phyloP scores from a whole-genome alignment of 345 rosid genomes.

The Lepidium africanum region DNA sequence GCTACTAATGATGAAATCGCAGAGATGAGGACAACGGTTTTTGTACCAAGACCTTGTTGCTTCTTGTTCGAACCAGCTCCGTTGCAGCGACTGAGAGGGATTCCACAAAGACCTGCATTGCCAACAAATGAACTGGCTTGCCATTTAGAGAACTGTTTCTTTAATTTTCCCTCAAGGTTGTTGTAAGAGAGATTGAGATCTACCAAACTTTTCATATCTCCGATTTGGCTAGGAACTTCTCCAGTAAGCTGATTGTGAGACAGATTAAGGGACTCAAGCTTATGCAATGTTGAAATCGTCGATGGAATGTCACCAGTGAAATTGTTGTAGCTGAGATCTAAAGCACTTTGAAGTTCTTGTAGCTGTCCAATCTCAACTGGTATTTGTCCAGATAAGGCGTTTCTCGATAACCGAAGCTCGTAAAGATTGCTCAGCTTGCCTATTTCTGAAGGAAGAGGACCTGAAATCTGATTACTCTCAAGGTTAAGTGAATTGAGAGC shows the following conservation, averaged over 20 bases:
- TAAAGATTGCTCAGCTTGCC: conserved; percentile 68
- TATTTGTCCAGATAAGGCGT: conserved; percentile 52
- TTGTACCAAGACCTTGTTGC: conserved; percentile 33
- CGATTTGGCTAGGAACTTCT: conserved; percentile 51
- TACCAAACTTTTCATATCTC: conserved; percentile 69
- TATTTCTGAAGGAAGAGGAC: conserved; percentile 53
- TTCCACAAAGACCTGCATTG: conserved; percentile 66
- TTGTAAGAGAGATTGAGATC: conserved; percentile 68
- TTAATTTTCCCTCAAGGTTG: conserved; percentile 54
- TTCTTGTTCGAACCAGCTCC: conserved; percentile 13
- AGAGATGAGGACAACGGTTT: conserved; percentile 45
- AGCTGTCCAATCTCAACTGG: conserved; percentile 66
- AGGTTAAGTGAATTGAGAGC: conserved; percentile 74
- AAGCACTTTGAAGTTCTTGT: conserved; percentile 69
- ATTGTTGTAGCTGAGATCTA: conserved; percentile 66
- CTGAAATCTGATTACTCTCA: conserved; percentile 66
- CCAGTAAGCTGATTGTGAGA: conserved; percentile 64
- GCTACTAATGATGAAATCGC: conserved; percentile 53
- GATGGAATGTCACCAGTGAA: conserved; percentile 56
- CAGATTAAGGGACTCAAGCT: conserved; percentile 65
- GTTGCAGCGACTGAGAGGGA: conserved; percentile 53
- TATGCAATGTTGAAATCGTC: conserved; percentile 53
- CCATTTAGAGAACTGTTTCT: conserved; percentile 62
- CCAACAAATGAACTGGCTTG: conserved; percentile 57
- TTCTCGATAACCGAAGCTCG: conserved; percentile 66